A percentile compares a stretch with the other conserved stretches of the same genome.
Evolutionary conservation across 2,329 filamentous ascomycete genomes (phyloP).

Genomic region (Pseudonectria foliicola): DNA sequence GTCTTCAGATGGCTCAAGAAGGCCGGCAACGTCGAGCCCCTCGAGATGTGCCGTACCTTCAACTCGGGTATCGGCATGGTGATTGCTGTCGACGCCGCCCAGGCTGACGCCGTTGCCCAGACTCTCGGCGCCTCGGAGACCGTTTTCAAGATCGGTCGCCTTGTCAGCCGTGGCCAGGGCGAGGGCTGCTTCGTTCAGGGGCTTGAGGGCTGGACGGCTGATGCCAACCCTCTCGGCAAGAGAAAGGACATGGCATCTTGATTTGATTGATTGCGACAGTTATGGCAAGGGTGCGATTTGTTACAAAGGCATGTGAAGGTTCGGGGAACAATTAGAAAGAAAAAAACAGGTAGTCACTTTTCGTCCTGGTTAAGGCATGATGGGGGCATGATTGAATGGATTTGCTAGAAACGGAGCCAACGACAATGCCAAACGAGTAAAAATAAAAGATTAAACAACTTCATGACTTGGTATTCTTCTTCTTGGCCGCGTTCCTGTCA

Average conservation of each 20-base stretch:
- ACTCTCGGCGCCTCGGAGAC: conserved; percentile 62
- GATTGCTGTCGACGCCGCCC: conserved; percentile 62
- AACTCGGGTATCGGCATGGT: conserved; percentile 97
- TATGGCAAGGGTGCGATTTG: too few species aligned
- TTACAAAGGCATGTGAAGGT: too few species aligned
- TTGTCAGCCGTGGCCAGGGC: conserved; percentile 50
- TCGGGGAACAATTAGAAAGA: too few species aligned
- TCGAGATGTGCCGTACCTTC: conserved; percentile 87
- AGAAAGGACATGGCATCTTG: conserved; percentile 17
- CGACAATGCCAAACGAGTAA: too few species aligned
- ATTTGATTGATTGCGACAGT: conserved; percentile 2
- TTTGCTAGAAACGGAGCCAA: too few species aligned
- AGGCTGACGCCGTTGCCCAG: conserved; percentile 53
- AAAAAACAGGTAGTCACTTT: too few species aligned
- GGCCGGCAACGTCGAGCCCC: conserved; percentile 60
- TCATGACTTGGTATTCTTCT: conserved; percentile 19
- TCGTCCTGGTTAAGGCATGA: too few species aligned
- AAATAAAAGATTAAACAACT: conserved; percentile 4
- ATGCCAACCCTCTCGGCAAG: conserved; percentile 16
- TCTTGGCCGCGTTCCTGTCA: conserved; percentile 41
- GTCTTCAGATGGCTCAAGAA: conserved; percentile 85
- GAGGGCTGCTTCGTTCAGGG: conserved; percentile 28
- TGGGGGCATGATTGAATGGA: too few species aligned
- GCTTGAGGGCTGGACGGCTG: conserved; percentile 27
- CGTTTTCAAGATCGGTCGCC: conserved; percentile 67